Percentiles rank a stretch among this genome's conserved stretches.
phyloP scores from a whole-genome alignment of 2,329 filamentous ascomycete genomes.

The Phaeomoniella chlamydospora region DNA sequence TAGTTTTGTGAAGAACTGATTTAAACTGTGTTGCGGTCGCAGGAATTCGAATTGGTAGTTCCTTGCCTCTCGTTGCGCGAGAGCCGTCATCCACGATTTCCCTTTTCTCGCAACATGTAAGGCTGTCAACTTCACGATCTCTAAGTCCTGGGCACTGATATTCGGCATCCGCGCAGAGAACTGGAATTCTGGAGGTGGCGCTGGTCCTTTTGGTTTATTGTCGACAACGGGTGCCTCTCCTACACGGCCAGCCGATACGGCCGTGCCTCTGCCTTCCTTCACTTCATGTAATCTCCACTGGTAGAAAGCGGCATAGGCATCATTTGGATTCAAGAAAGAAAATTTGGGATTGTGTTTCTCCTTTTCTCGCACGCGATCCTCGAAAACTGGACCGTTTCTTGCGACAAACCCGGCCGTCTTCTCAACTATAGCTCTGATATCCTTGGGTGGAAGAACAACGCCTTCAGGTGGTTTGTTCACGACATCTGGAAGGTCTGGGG shows the following conservation, averaged over 20 bases:
- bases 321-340: constrained; percentile 64
- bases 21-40: constrained; percentile 84
- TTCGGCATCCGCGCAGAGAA: constrained; percentile 96
- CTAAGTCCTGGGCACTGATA: constrained; percentile 86
- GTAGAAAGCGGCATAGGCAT: constrained; percentile 82
- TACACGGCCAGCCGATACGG: constrained; percentile 59
- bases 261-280: constrained; percentile 66
- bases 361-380: constrained; percentile 75
- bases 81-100: constrained; percentile 74
- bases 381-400: constrained; percentile 51
- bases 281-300: constrained; percentile 82
- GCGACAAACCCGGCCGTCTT: constrained; percentile 90
- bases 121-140: constrained; percentile 60
- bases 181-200: constrained; percentile 71
- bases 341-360: constrained; percentile 79
- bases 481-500: background rate
- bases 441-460: constrained; percentile 70
- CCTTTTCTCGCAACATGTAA: constrained; percentile 89
- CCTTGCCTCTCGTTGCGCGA: constrained; percentile 75
- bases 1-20: constrained; percentile 86
- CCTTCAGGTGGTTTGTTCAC: constrained; percentile 64
- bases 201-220: constrained; percentile 66
- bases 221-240: constrained; percentile 43
- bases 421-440: constrained; percentile 74
- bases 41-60: constrained; percentile 97